These are phyloP conservation scores for Withania somnifera DNA, from an alignment of 305 asterid species.

Conservation along the genomic window DNA sequence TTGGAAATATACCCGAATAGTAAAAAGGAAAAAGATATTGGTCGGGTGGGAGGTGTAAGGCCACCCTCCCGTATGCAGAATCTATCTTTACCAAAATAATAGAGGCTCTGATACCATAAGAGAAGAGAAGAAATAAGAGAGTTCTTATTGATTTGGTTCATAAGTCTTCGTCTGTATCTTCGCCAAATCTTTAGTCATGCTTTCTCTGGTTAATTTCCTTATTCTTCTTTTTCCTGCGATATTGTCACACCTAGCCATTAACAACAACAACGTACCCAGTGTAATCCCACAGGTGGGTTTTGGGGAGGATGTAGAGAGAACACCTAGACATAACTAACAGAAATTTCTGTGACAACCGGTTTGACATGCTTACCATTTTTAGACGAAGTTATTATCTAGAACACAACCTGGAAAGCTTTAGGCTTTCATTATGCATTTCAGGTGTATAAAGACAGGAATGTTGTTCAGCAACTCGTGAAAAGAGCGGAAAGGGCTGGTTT, in stretches of 20 bases:
- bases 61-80: not conserved
- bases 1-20: not conserved
- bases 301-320: too few species aligned
- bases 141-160: not conserved
- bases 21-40: not conserved
- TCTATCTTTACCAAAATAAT: not conserved
- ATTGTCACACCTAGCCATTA: not conserved
- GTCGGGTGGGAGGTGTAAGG: not conserved
- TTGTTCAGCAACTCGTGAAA: slow-evolving; percentile 56
- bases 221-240: not conserved
- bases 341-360: not conserved
- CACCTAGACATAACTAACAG: not conserved
- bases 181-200: not conserved
- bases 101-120: not conserved
- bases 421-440: slow-evolving; percentile 14
- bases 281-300: too few species aligned
- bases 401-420: not conserved
- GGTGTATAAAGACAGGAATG: slow-evolving; percentile 57
- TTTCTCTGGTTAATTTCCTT: not conserved
- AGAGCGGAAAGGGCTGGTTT: slow-evolving; percentile 79
- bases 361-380: not conserved
- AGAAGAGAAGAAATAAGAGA: not conserved
- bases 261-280: not conserved
- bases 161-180: not conserved
- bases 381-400: not conserved